These are phyloP conservation scores for Peronospora tabacina DNA, from an alignment of 352 stramenopile genomes.

Conservation along the genomic window DNA sequence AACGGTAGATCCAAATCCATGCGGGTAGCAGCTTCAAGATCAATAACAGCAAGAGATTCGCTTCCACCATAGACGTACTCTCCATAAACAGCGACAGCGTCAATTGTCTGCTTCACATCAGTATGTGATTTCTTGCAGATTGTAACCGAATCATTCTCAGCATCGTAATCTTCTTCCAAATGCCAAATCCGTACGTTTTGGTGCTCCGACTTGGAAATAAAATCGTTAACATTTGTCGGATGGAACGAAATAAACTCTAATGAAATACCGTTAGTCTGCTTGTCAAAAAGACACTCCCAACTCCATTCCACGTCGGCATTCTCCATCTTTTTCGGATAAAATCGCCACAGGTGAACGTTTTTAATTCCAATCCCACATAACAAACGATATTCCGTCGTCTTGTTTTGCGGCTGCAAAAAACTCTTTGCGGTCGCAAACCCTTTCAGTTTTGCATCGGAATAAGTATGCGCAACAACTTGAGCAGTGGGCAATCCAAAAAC, in stretches of 20 bases:
- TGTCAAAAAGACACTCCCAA: constrained; percentile 84
- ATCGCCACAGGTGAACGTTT: constrained; percentile 82
- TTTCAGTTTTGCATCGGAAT: constrained; percentile 79
- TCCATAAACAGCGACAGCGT: constrained; percentile 58
- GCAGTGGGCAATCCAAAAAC: constrained; percentile 40
- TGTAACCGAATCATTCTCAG: constrained; percentile 20
- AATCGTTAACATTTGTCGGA: constrained; percentile 37
- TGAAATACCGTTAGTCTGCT: constrained; percentile 81
- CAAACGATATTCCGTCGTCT: constrained; percentile 63
- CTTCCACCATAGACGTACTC: constrained; percentile 67
- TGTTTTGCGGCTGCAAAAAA: constrained; percentile 35
- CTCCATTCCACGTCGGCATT: constrained; percentile 28
- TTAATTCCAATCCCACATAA: constrained; percentile 83
- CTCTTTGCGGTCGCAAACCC: constrained; percentile 74
- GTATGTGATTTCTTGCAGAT: constrained; percentile 64
- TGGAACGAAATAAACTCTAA: constrained; percentile 76
- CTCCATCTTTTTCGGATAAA: constrained; percentile 42
- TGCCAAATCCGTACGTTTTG: constrained; percentile 82
- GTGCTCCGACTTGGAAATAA: constrained; percentile 83
- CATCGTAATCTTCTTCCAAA: constrained; percentile 50
- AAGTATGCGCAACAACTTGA: constrained; percentile 53
- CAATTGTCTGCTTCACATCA: constrained; percentile 66
- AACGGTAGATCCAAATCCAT: constrained; percentile 70
- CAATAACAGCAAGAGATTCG: constrained; percentile 58
- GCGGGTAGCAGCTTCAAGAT: constrained; percentile 43